Evolutionary conservation across 305 asterid genomes (phyloP).

Genomic region (Rubia occidens): DNA sequence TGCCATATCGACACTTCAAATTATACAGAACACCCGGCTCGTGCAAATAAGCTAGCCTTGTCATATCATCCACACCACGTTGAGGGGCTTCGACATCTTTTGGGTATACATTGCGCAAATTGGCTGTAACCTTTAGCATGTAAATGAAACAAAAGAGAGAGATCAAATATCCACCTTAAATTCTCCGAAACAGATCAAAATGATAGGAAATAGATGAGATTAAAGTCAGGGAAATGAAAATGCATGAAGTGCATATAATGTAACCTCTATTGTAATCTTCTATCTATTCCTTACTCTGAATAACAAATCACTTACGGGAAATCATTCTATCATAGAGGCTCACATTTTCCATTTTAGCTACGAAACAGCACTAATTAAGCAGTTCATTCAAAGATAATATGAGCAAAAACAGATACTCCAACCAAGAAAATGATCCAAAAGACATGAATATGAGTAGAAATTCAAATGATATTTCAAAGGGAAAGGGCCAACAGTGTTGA

Average conservation of each 20-base stretch:
- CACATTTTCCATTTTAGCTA: neutral
- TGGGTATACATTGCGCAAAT: constrained; percentile 34
- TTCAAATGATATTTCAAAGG: neutral
- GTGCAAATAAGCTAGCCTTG: constrained; percentile 73
- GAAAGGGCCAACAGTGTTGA: too few species aligned
- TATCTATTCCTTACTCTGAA: too few species aligned
- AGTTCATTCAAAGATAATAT: neutral
- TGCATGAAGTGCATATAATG: neutral
- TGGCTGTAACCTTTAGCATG: constrained; percentile 36
- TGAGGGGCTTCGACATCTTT: constrained; percentile 65
- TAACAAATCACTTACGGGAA: too few species aligned
- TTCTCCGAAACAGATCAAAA: neutral
- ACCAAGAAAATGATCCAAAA: neutral
- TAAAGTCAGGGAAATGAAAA: neutral
- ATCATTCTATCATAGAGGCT: too few species aligned
- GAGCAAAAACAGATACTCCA: neutral
- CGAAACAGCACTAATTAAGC: neutral
- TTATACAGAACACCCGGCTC: constrained; percentile 81
- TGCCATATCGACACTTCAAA: constrained; percentile 52
- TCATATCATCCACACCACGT: constrained; percentile 78
- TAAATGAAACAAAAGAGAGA: neutral
- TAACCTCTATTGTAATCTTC: too few species aligned
- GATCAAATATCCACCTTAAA: neutral
- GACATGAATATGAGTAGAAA: neutral
- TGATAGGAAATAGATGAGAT: neutral